A percentile compares a stretch with the other conserved stretches of the same genome.
These are phyloP conservation scores for Batkoa obscura DNA, from an alignment of 371 early-diverging fungal genomes.

Conservation along the genomic window DNA sequence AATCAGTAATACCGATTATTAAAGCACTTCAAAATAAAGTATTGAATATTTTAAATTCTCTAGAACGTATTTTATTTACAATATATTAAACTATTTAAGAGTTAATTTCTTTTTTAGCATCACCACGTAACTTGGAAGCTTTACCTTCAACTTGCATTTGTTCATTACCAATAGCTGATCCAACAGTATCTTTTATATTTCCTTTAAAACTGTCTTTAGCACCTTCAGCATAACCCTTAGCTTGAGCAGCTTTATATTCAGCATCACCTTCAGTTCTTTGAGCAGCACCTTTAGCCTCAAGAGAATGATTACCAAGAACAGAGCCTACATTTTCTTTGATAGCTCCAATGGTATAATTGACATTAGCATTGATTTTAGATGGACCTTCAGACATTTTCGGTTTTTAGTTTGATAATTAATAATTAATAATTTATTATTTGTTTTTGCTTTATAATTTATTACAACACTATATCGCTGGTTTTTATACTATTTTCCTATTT, in stretches of 20 bases:
- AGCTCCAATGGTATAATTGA: constrained; percentile 12
- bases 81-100: no score
- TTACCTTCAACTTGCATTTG: constrained; percentile 18
- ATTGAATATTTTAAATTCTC: no score
- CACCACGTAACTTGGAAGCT: constrained; percentile 16
- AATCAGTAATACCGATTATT: no score
- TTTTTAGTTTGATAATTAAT: no score
- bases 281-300: constrained; percentile 11
- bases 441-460: no score
- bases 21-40: no score
- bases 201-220: constrained; percentile 16
- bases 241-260: constrained; percentile 10
- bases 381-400: background rate
- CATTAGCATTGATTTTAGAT: constrained; percentile 4
- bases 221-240: constrained; percentile 9
- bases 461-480: no score
- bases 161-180: constrained; percentile 17
- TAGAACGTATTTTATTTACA: no score
- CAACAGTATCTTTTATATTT: constrained; percentile 18
- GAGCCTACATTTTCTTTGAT: constrained; percentile 14
- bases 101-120: constrained; percentile 10
- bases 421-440: no score
- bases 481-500: no score
- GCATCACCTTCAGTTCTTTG: constrained; percentile 13
- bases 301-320: constrained; percentile 8